Base-by-base conservation (phyloP, 2,329 filamentous ascomycete genomes). In the Monosporascus cannonballus region DNA sequence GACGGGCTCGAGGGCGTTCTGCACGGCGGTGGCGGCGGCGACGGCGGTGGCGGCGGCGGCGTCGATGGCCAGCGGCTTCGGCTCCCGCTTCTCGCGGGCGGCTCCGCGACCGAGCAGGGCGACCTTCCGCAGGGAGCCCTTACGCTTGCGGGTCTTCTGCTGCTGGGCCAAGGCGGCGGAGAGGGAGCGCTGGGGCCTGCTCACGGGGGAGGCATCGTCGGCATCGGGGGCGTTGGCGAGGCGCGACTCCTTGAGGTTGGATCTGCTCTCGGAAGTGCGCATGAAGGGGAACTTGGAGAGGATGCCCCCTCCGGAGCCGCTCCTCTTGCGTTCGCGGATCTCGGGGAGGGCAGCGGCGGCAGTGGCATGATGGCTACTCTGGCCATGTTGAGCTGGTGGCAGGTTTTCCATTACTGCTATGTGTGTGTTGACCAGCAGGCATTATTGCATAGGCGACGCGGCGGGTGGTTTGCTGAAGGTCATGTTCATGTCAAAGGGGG, bases 61-160 rank as follows among this genome's bases (percentile, higher is more conserved):
- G 51, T 77, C 71, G 51, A 78, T 70, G 20, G 67, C 69, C 53
- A 77, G 61, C 18, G 72, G 67, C 51, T 74, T 79, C 52, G 69
- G 71, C 52, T 84, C 83, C 59, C 73, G 79, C 63, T 71, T 77
- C 60, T 82, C 83, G 55, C 80, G 77, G 67, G 81, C 84, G 51
- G 78, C 82, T 56, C 86, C 86, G 56, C 87, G 87, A 17, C 90
- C 89, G 18, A 96, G 77, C 48, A 96, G 76, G 25, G 90, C 91
- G 11, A 89, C 90, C 71, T 96, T 96, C 54, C 92, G 82, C 67
- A 96, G 75, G 11, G 92, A 96, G 4, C 90, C 91, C 66, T 88
- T 89, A 54, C 92, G 83, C 62, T 85, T 85, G 51, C 90, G 77
- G 47, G 83, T 83, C 67, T 73, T 79, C 54, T 78, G 74, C 56